Evolutionary conservation across 2,329 filamentous ascomycete species (phyloP).

Genomic region (Fusarium temperatum): DNA sequence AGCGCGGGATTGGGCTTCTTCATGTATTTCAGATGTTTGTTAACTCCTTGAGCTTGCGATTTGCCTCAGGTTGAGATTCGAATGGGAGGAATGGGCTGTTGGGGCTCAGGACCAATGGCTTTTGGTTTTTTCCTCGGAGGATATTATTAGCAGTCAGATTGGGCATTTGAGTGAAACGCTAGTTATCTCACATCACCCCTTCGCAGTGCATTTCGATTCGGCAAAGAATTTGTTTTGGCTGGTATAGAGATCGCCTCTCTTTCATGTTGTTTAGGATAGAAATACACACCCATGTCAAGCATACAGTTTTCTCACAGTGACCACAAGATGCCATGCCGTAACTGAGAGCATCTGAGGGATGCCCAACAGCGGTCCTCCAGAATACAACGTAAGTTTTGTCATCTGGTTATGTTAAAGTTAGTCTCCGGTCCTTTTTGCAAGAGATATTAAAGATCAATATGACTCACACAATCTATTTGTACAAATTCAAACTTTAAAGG

Average conservation of each 20-base stretch:
- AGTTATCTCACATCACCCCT: slow-evolving; percentile 6
- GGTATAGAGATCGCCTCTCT: slow-evolving; percentile 42
- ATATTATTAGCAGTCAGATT: slow-evolving; percentile 30
- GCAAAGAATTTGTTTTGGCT: slow-evolving; percentile 34
- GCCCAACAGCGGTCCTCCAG: background rate
- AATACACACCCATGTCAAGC: slow-evolving; percentile 33
- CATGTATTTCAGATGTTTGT: slow-evolving; percentile 37
- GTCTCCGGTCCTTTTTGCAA: background rate
- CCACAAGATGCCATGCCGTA: background rate
- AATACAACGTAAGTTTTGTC: background rate
- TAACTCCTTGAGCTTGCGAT: slow-evolving; percentile 26
- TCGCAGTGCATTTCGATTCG: slow-evolving; percentile 25
- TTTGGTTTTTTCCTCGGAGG: background rate
- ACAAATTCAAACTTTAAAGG: background rate
- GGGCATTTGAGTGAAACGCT: slow-evolving; percentile 29
- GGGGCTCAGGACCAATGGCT: background rate
- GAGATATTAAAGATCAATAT: background rate
- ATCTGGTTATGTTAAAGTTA: background rate
- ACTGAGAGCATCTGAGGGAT: too few species aligned
- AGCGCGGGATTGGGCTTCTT: slow-evolving; percentile 24
- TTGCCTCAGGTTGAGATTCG: slow-evolving; percentile 2
- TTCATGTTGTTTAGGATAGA: slow-evolving; percentile 33
- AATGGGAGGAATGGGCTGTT: background rate
- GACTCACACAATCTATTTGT: background rate
- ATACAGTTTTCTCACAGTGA: background rate